Base-by-base conservation (phyloP, 2,329 filamentous ascomycete species). In the Macroventuria anomochaeta region DNA sequence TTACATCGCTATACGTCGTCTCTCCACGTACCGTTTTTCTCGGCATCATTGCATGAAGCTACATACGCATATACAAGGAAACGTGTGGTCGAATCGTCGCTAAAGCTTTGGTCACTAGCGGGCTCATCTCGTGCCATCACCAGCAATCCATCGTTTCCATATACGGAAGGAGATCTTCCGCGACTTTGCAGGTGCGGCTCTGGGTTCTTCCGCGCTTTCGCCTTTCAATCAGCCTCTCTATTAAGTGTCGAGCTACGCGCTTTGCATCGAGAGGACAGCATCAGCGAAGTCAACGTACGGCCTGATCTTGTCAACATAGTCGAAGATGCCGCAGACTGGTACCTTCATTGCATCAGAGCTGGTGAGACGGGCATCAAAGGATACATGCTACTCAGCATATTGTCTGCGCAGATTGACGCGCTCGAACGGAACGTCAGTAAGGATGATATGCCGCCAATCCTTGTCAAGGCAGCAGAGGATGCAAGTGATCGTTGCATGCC, bases 311-410 rank as follows among this genome's bases (percentile, higher is more conserved):
- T 63, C 7, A 37, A 46, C 7, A 54, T 68, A 1, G 21, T 65
- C 6, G 47, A 63, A n/a, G 61, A 68, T n/a, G 61, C 59, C n/a
- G 53, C 62, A 15, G 38, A 40, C 13, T 65, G 64, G 59, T 57
- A 57, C 21, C 28, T 68, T 7, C 48, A 46, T 11, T 60, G 57
- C 34, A 61, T 71, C 6, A 57, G 65, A 43, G 68, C 63, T 15
- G 70, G 70, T 11, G 69, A 72, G 40, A 69, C 65, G 1, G 66
- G 67, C 37, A 54, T 68, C 13, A 72, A 72, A 26, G 69, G 67
- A 7, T 66, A 69, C 38, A 40, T 71, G 15, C 57, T 71, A 3
- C 39, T 63, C 18, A 46, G 47, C 23, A 39, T 71, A 10, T 21
- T 70, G 13, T 26, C 29, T 7, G 60, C 62, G 13, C 63, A 67